Evolutionary conservation across 495 filamentous ascomycete genomes (phyloP).

Genomic region (Friedmanniomyces simplex): DNA sequence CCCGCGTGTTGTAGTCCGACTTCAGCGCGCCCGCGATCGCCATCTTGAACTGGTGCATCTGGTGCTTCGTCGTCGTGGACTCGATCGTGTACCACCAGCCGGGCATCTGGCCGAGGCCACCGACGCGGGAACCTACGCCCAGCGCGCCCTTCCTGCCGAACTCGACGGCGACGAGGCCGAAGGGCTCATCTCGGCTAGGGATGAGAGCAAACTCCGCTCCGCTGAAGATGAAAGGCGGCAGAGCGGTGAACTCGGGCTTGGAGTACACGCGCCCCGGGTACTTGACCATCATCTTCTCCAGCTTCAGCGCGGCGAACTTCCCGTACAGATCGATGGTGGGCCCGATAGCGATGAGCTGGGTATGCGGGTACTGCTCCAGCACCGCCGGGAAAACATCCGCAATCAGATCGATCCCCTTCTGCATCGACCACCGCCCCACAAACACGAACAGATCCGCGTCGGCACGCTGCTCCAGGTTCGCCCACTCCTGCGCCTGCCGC

Average conservation of each 20-base stretch:
- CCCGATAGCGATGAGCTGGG: slow-evolving; percentile 61
- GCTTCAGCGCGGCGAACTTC: slow-evolving; percentile 64
- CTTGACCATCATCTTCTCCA: slow-evolving; percentile 59
- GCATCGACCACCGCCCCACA: slow-evolving; percentile 69
- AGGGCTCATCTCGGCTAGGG: slow-evolving; percentile 69
- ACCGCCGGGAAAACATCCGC: slow-evolving; percentile 66
- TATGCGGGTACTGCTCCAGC: slow-evolving; percentile 54
- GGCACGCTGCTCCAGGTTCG: slow-evolving; percentile 53
- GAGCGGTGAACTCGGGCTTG: slow-evolving; percentile 64
- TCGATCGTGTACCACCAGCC: slow-evolving; percentile 66
- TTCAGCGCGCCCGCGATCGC: slow-evolving; percentile 57
- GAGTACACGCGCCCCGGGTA: slow-evolving; percentile 71
- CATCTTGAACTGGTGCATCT: slow-evolving; percentile 60
- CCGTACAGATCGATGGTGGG: slow-evolving; percentile 72
- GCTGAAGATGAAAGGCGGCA: slow-evolving; percentile 67
- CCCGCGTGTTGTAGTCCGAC: slow-evolving; percentile 47
- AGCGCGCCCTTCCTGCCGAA: slow-evolving; percentile 70
- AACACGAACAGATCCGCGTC: slow-evolving; percentile 67
- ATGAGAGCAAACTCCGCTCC: slow-evolving; percentile 73
- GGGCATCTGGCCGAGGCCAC: slow-evolving; percentile 71
- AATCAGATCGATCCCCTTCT: slow-evolving; percentile 70
- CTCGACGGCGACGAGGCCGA: slow-evolving; percentile 72
- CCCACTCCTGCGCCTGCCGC: slow-evolving; percentile 68
- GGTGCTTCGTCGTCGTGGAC: slow-evolving; percentile 57
- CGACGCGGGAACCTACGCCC: slow-evolving; percentile 57